Evolutionary conservation across 169 alveolate species (phyloP).

Genomic region (Toxoplasma gondii): DNA sequence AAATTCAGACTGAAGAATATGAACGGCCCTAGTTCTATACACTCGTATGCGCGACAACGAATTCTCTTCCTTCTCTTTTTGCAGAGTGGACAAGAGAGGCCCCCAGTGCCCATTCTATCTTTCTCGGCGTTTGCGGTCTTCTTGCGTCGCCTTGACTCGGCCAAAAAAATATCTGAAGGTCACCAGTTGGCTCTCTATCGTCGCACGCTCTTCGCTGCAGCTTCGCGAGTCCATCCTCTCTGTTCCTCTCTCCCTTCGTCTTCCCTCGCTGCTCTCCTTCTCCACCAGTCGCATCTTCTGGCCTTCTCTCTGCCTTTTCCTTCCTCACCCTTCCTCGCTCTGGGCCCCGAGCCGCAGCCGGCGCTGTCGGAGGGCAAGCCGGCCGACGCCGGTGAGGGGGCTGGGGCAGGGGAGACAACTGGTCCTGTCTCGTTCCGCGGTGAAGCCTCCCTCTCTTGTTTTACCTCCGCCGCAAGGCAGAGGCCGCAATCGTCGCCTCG

Average conservation of each 20-base stretch:
- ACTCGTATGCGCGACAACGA: too few species aligned
- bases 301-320: constrained; percentile 26
- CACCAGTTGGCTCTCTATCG: not conserved
- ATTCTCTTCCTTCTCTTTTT: too few species aligned
- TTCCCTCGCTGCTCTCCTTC: constrained; percentile 23
- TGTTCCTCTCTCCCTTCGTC: not conserved
- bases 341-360: not conserved
- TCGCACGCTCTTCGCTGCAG: not conserved
- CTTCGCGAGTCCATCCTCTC: constrained; percentile 16
- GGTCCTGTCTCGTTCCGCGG: not conserved
- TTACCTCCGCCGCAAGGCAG: not conserved
- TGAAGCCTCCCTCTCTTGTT: not conserved
- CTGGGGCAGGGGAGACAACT: not conserved
- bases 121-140: not conserved
- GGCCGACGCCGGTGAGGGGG: not conserved
- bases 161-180: not conserved
- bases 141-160: constrained; percentile 1
- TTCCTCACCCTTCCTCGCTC: constrained; percentile 13
- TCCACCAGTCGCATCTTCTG: constrained; percentile 15
- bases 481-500: not conserved
- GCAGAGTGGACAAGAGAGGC: too few species aligned
- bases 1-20: too few species aligned
- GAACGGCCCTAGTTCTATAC: too few species aligned
- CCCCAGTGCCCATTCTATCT: not conserved
- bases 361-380: not conserved